A percentile compares a stretch with the other conserved stretches of the same genome.
phyloP scores from a whole-genome alignment of 164 flowering plant genomes.

The Malania oleifera region DNA sequence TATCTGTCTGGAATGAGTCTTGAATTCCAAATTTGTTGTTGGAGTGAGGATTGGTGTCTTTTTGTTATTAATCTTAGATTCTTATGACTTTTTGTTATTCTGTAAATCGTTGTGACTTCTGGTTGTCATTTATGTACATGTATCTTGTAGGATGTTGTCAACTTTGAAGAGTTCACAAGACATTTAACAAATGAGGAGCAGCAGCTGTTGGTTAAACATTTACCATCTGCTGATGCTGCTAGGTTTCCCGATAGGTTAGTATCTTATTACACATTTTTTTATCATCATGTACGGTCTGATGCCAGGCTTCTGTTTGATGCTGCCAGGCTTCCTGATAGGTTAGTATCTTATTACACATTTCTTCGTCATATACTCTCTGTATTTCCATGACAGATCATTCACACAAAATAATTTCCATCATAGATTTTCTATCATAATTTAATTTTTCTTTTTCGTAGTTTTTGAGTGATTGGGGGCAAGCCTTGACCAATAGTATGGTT shows the following conservation, averaged over 20 bases:
- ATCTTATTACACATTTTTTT: slow-evolving; percentile 7
- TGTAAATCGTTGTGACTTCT: background rate
- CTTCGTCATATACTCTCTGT: background rate
- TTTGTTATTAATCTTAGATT: no score
- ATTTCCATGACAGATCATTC: background rate
- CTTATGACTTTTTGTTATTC: no score
- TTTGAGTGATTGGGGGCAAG: no score
- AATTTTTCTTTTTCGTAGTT: no score
- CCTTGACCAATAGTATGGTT: no score
- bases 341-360: slow-evolving; percentile 10
- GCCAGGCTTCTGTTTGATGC: background rate
- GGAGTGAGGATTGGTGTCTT: background rate
- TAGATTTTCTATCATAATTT: no score
- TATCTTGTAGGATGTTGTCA: slow-evolving; percentile 63
- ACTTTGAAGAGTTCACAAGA: slow-evolving; percentile 53
- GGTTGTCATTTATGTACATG: slow-evolving; percentile 16
- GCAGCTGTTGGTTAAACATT: slow-evolving; percentile 56
- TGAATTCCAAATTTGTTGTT: background rate
- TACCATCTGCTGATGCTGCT: slow-evolving; percentile 57
- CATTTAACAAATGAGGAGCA: slow-evolving; percentile 72
- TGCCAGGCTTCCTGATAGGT: slow-evolving; percentile 54
- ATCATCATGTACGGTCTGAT: no score
- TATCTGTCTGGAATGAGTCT: no score
- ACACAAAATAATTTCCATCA: background rate
- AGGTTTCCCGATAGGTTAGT: slow-evolving; percentile 56